Evolutionary conservation across 1,139 yeast species (phyloP).

Genomic region (Debaryomyces udenii): DNA sequence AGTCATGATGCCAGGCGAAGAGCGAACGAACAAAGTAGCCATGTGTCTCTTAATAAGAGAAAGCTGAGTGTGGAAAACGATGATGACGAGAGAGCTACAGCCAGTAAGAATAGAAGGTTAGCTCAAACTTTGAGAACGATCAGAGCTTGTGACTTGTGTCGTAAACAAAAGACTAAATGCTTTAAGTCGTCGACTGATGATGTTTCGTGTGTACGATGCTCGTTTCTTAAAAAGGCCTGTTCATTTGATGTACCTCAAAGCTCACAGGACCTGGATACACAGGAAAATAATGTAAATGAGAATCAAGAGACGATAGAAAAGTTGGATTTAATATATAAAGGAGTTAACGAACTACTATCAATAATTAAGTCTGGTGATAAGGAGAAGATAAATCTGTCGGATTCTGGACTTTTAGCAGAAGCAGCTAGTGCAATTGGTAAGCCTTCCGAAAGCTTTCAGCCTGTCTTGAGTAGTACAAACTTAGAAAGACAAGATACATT

Average conservation of each 20-base stretch:
- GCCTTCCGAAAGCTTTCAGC: conserved; percentile 1
- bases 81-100: background rate
- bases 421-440: conserved; percentile 31
- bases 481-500: background rate
- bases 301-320: conserved; percentile 16
- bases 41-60: background rate
- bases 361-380: conserved; percentile 21
- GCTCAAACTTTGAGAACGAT: conserved; percentile 40
- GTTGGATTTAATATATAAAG: conserved; percentile 33
- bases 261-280: conserved; percentile 9
- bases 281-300: conserved; percentile 7
- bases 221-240: conserved; percentile 52
- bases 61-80: conserved; percentile 1
- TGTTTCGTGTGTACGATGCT: conserved; percentile 57
- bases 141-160: conserved; percentile 61
- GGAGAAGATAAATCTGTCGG: conserved; percentile 19
- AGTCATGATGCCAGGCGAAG: too few relatives aligned
- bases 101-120: conserved; percentile 17
- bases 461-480: background rate
- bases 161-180: conserved; percentile 67
- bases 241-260: conserved; percentile 44
- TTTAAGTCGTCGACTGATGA: conserved; percentile 50
- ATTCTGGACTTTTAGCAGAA: conserved; percentile 30
- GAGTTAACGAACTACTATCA: conserved; percentile 35
- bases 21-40: too few relatives aligned